Evolutionary conservation across 2,329 filamentous ascomycete genomes (phyloP), one percentile per base, ranked within the genome.

Genomic region (Aspergillus clavatus): DNA sequence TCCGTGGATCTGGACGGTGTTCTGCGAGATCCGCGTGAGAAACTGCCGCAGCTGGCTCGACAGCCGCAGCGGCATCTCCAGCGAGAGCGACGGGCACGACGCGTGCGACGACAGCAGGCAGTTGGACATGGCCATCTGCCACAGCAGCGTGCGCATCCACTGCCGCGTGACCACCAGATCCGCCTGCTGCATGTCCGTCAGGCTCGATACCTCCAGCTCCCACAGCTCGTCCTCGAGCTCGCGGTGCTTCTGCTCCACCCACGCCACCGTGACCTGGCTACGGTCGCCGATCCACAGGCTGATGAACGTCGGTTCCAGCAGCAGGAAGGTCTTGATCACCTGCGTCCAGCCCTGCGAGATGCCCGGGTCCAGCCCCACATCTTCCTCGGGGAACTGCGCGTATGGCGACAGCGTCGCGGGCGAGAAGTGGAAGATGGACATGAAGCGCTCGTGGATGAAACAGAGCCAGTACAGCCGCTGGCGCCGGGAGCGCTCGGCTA

Each of bases 391-490:
- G 5, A 70, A 57, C 2, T 55, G 56, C 10, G 60, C 59, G 14
- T 72, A 60, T 10, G 69, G 66, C 5, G 61, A 63, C n/a, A 74
- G 54, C 7, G 68, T 67, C 4, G 67, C 63, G n/a, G 61, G 65
- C 4, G 72, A 72, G 35, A 76, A 76, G 29, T 76, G 71, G 3
- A 75, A 63, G 21, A 80, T 72, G 26, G 73, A 73, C n/a, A 77
- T 55, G 54, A 80, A 80, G 12, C 78, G 72, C 55, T 80, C 78
- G 47, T 80, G 76, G 24, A 80, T 76, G 52, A 75, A 80, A 10
- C 71, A 71, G 50, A 78, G 71, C 76, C 77, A 80, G 56, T 80
- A 79, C 1, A 78, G 58, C 3, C 77, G 67, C 49, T 78, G 74
- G 39, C 72, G 58, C 39, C 67, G 62, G 19, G 70, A 66, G 19